These are phyloP conservation scores for Didymella sp. DNA, from an alignment of 2,329 filamentous ascomycete genomes.

Conservation along the genomic window DNA sequence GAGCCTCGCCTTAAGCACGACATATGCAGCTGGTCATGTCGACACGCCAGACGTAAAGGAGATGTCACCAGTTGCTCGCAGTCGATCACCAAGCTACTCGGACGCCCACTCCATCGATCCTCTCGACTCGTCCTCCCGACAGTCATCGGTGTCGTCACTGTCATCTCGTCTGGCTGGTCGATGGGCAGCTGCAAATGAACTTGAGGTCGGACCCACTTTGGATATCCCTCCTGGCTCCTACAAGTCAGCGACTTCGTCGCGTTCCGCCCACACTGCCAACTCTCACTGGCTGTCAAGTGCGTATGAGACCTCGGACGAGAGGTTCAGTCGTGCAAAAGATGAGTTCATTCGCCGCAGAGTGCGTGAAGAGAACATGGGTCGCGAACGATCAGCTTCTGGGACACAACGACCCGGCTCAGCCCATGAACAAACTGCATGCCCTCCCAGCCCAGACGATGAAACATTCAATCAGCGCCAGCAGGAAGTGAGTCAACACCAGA, in stretches of 20 bases:
- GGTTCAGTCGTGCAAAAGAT: conserved; percentile 49
- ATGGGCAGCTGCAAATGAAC: conserved; percentile 35
- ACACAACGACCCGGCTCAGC: conserved; percentile 37
- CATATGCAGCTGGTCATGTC: conserved; percentile 67
- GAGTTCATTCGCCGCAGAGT: conserved; percentile 48
- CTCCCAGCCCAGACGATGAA: conserved; percentile 58
- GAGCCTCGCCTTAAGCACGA: conserved; percentile 68
- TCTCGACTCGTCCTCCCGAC: conserved; percentile 43
- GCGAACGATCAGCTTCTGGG: conserved; percentile 33
- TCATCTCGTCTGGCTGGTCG: conserved; percentile 43
- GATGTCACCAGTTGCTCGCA: conserved; percentile 45
- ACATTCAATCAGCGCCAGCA: conserved; percentile 36
- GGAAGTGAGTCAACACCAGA: conserved; percentile 37
- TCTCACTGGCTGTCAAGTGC: conserved; percentile 19
- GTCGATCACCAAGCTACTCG: conserved; percentile 56
- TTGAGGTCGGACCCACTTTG: conserved; percentile 31
- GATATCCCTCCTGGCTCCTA: conserved; percentile 23
- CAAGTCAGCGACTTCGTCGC: conserved; percentile 17
- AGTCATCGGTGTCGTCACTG: conserved; percentile 50
- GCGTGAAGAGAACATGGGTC: conserved; percentile 39
- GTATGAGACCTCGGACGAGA: conserved; percentile 39
- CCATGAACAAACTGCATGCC: conserved; percentile 49
- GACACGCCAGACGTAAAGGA: conserved; percentile 58
- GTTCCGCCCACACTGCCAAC: conserved; percentile 19
- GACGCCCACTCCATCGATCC: conserved; percentile 31